phyloP scores from a whole-genome alignment of 2,329 filamentous ascomycete genomes.

The Aspergillus calidoustus region DNA sequence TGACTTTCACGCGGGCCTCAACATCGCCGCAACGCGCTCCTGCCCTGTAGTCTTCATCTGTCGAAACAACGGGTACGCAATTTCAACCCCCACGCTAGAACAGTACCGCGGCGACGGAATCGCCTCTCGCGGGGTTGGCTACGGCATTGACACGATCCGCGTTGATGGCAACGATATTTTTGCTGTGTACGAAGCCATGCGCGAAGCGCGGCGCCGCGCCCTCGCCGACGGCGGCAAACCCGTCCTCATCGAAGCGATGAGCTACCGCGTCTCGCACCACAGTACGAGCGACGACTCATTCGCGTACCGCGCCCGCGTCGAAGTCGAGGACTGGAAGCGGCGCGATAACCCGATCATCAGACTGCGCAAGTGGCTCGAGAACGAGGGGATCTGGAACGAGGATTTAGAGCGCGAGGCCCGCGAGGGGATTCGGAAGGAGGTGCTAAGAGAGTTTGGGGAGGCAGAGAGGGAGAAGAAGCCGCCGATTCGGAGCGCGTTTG shows the following conservation, averaged over 20 bases:
- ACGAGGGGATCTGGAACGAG: slow-evolving; percentile 81
- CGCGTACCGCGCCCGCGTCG: slow-evolving; percentile 88
- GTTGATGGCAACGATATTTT: slow-evolving; percentile 96
- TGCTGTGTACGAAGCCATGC: slow-evolving; percentile 80
- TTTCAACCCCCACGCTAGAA: slow-evolving; percentile 85
- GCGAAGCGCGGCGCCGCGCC: slow-evolving; percentile 75
- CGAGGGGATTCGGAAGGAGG: slow-evolving; percentile 69
- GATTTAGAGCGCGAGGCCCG: slow-evolving; percentile 75
- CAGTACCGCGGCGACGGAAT: slow-evolving; percentile 93
- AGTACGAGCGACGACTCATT: slow-evolving; percentile 97
- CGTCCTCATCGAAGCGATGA: slow-evolving; percentile 92
- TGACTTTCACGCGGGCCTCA: slow-evolving; percentile 88
- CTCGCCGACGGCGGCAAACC: slow-evolving; percentile 80
- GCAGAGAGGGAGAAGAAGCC: slow-evolving; percentile 64
- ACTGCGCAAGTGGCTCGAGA: slow-evolving; percentile 88
- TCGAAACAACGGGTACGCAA: slow-evolving; percentile 91
- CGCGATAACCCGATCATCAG: slow-evolving; percentile 87
- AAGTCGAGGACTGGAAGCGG: slow-evolving; percentile 93
- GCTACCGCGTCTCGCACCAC: slow-evolving; percentile 96
- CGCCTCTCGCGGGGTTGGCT: slow-evolving; percentile 81
- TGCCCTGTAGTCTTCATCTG: slow-evolving; percentile 90
- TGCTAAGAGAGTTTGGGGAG: slow-evolving; percentile 81
- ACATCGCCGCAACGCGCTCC: slow-evolving; percentile 86
- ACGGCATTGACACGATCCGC: slow-evolving; percentile 91
- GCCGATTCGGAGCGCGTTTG: slow-evolving; percentile 65